These are phyloP conservation scores for Fraxinus angustifolia DNA, from an alignment of 305 asterid species.

Conservation along the genomic window DNA sequence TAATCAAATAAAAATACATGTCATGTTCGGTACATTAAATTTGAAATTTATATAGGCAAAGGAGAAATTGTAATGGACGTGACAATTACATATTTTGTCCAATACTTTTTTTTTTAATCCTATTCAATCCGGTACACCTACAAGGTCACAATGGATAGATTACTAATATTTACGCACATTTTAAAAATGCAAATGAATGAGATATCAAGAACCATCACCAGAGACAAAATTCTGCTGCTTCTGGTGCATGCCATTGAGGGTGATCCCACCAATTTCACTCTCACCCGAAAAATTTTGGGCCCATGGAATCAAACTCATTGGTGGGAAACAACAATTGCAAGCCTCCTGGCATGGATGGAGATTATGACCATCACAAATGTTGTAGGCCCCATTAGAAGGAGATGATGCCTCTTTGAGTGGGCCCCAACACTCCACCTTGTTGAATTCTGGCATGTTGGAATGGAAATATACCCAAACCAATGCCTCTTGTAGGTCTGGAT, in stretches of 20 bases:
- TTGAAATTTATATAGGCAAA: too few relatives aligned
- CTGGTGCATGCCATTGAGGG: not conserved
- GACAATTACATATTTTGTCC: not conserved
- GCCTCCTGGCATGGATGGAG: slow-evolving; percentile 49
- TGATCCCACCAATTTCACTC: slow-evolving; percentile 2
- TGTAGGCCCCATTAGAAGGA: slow-evolving; percentile 36
- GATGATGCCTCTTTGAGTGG: slow-evolving; percentile 54
- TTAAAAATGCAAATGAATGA: not conserved
- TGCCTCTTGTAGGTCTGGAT: slow-evolving; percentile 46
- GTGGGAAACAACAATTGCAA: slow-evolving; percentile 85
- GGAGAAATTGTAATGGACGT: not conserved
- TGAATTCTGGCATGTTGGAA: slow-evolving; percentile 60
- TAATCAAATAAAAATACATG: too few relatives aligned
- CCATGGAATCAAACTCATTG: slow-evolving; percentile 40
- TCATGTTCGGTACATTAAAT: too few relatives aligned
- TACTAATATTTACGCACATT: not conserved
- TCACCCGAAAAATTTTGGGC: slow-evolving; percentile 4
- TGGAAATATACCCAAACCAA: slow-evolving; percentile 50
- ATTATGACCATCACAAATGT: not conserved
- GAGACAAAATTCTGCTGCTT: not conserved
- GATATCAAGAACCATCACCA: not conserved
- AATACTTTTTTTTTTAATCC: too few relatives aligned
- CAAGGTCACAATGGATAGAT: not conserved
- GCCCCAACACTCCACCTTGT: slow-evolving; percentile 96
- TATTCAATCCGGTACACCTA: not conserved